phyloP scores from a whole-genome alignment of 2,329 filamentous ascomycete species.

The Seiridium unicorne region DNA sequence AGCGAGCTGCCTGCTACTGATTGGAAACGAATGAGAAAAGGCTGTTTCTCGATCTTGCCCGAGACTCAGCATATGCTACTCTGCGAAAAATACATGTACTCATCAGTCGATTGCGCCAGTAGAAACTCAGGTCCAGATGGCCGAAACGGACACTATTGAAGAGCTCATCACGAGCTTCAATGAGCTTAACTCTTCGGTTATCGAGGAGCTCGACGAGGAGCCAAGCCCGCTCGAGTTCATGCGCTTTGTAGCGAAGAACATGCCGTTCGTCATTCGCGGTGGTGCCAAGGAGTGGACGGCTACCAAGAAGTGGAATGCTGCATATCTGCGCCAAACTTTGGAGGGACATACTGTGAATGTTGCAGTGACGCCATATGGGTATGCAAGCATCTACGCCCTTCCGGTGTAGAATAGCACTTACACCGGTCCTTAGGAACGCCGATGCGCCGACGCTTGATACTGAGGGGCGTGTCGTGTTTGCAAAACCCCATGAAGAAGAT shows the following conservation, averaged over 20 bases:
- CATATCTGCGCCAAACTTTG: slow-evolving; percentile 57
- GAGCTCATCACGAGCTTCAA: slow-evolving; percentile 68
- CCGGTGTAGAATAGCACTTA: background rate
- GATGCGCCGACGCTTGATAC: slow-evolving; percentile 48
- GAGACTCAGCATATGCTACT: too few relatives aligned
- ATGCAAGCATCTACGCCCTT: slow-evolving; percentile 24
- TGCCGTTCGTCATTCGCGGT: slow-evolving; percentile 69
- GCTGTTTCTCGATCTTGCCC: too few relatives aligned
- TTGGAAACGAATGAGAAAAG: too few relatives aligned
- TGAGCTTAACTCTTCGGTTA: slow-evolving; percentile 62
- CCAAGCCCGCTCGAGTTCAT: slow-evolving; percentile 79
- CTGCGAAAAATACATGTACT: too few relatives aligned
- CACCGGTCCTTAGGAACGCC: slow-evolving; percentile 30
- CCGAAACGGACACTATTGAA: slow-evolving; percentile 37
- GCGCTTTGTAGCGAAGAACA: slow-evolving; percentile 71
- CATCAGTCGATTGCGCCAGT: background rate
- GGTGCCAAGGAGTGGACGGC: slow-evolving; percentile 65
- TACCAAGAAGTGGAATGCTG: slow-evolving; percentile 58
- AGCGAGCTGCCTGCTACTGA: too few relatives aligned
- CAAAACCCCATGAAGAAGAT: slow-evolving; percentile 69
- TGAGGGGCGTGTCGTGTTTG: slow-evolving; percentile 49
- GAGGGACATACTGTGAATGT: slow-evolving; percentile 64
- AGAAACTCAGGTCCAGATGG: background rate
- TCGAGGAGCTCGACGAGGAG: slow-evolving; percentile 62
- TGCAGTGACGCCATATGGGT: slow-evolving; percentile 73